Percentiles rank a stretch among this genome's conserved stretches.
These are phyloP conservation scores for Pythium grandisporangium DNA, from an alignment of 352 stramenopile species.

Conservation along the genomic window DNA sequence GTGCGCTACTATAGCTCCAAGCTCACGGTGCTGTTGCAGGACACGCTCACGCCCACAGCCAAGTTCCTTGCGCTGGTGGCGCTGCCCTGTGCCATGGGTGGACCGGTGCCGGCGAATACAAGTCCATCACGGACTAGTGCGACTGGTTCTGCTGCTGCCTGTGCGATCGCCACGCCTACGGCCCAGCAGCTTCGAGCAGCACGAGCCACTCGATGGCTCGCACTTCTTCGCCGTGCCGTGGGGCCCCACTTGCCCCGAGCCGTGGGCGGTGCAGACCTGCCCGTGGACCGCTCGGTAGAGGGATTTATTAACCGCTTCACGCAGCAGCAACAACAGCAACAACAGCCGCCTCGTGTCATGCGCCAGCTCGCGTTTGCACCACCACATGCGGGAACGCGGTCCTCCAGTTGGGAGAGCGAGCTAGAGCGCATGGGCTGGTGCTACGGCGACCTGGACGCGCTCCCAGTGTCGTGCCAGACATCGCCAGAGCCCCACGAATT, in stretches of 20 bases:
- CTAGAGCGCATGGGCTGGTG: constrained; percentile 47
- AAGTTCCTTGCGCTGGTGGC: constrained; percentile 43
- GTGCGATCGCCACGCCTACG: neutral
- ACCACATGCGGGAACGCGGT: constrained; percentile 3
- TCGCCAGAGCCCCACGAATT: neutral
- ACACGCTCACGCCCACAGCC: constrained; percentile 48
- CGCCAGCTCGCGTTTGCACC: constrained; percentile 34
- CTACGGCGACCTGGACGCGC: constrained; percentile 25
- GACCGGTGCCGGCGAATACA: neutral
- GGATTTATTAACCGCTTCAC: constrained; percentile 57
- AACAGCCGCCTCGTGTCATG: too few relatives aligned
- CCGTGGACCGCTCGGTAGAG: constrained; percentile 41
- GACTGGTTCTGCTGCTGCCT: neutral
- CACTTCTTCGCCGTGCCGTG: constrained; percentile 31
- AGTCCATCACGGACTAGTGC: neutral
- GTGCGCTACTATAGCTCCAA: constrained; percentile 76
- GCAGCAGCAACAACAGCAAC: constrained; percentile 18
- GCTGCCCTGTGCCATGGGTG: constrained; percentile 9
- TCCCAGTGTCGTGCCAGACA: constrained; percentile 17
- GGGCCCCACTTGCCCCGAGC: constrained; percentile 7
- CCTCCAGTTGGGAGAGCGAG: constrained; percentile 30
- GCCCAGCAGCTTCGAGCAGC: constrained; percentile 3
- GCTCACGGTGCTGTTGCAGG: constrained; percentile 67
- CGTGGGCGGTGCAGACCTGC: constrained; percentile 2
- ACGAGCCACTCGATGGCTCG: constrained; percentile 25